Evolutionary conservation across 2,329 filamentous ascomycete genomes (phyloP), one percentile per base, ranked within the genome.

Genomic region (Metarhizium sp.): DNA sequence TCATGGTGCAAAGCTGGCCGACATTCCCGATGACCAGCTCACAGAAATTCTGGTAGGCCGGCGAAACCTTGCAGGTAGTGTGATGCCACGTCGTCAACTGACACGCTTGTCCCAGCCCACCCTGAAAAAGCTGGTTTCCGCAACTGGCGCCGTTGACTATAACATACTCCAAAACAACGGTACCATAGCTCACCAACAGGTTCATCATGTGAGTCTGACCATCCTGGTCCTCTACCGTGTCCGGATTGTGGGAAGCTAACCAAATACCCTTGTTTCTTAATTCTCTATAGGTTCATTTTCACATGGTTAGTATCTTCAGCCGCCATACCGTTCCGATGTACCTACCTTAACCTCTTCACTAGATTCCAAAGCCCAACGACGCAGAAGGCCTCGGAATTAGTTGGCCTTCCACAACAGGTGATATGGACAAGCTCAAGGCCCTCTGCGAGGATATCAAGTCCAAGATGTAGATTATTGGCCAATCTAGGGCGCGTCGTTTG

Each of bases 141-240:
- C 91, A 32, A 84, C 82, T 4, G 89, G 89, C 42, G 85, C 87
- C 4, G 75, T 78, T 52, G 81, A 97, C 71, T 99, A 90, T 78
- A 99, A 99, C 68, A 81, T 99, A 51, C 76, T 99, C 57, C 94
- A 99, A 76, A 99, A 99, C 75, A 99, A 99, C 67, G 94, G 94
- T 53, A 78, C 82, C 25, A 82, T 92, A 65, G 94, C 94, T 18
- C 94, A 99, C 72, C 94, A 97, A 75, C 78, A 87, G 60, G 92
- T 99, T 59, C 87, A 90, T 62, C 94, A 99, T 75, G 92, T 94
- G 75, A 74, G 84, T 58, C 20, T 4, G 10, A 13, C 42, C 48
- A 20, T 30, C n/a, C 43, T 48, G 13, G 42, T 6, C 32, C 14
- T 4, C 7, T 50, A 1, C 30, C 16, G 18, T 38, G 7, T 50